phyloP scores from a whole-genome alignment of 1,284 basidiomycete species.

The Microbotryomycetes sp. region DNA sequence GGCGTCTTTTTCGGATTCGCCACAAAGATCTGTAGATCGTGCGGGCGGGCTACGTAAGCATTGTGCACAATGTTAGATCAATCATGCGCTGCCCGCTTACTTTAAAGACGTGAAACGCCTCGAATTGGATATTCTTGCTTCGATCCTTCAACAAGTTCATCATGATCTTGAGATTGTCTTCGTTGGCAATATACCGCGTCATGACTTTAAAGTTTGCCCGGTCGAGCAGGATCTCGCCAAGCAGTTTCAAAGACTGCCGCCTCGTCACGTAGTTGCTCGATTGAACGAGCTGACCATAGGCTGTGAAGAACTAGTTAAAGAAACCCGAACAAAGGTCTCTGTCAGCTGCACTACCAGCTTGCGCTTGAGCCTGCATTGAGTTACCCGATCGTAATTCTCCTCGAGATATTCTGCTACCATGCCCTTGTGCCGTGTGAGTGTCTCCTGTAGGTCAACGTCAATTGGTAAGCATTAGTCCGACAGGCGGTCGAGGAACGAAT shows the following conservation, averaged over 20 bases:
- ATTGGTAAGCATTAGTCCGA: background rate
- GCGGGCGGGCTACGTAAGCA: background rate
- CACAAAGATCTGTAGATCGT: slow-evolving; percentile 70
- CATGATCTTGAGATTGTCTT: slow-evolving; percentile 96
- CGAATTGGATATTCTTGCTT: slow-evolving; percentile 98
- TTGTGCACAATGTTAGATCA: background rate
- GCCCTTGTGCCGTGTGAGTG: slow-evolving; percentile 86
- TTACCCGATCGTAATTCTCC: slow-evolving; percentile 86
- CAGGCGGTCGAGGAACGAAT: background rate
- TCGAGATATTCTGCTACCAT: slow-evolving; percentile 97
- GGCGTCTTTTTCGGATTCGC: slow-evolving; percentile 98
- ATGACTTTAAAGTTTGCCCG: slow-evolving; percentile 96
- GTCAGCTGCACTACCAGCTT: background rate
- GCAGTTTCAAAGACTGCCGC: slow-evolving; percentile 92
- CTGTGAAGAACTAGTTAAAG: slow-evolving; percentile 72
- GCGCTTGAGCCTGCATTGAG: slow-evolving; percentile 40
- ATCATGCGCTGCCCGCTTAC: slow-evolving; percentile 45
- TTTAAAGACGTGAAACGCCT: slow-evolving; percentile 99
- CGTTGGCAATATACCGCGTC: slow-evolving; percentile 85
- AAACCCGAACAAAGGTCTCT: background rate
- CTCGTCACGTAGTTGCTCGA: slow-evolving; percentile 99
- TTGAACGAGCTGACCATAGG: slow-evolving; percentile 84
- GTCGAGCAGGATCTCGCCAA: slow-evolving; percentile 96
- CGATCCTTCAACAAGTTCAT: slow-evolving; percentile 97
- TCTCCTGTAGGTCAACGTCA: slow-evolving; percentile 51